These are phyloP conservation scores for Quercus gilva DNA, from an alignment of 306 rosid species.

Conservation along the genomic window DNA sequence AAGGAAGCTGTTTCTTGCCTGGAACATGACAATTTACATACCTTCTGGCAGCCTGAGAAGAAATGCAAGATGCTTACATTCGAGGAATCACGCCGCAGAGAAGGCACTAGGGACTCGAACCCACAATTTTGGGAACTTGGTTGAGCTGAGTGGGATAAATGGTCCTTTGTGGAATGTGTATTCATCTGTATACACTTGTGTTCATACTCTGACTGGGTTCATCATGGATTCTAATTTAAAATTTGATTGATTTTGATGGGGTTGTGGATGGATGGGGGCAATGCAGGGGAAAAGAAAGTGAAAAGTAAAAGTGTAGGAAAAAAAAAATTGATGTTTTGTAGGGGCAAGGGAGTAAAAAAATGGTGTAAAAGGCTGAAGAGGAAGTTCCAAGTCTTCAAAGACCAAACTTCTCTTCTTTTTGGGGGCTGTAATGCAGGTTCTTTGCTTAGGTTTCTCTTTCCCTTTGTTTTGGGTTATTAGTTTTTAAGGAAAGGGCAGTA, in stretches of 20 bases:
- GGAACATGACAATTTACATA: slow-evolving; percentile 15
- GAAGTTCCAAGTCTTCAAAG: slow-evolving; percentile 22
- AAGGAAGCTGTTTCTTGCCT: slow-evolving; percentile 31
- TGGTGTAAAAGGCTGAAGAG: slow-evolving; percentile 18
- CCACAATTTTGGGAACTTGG: slow-evolving; percentile 58
- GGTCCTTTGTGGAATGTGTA: slow-evolving; percentile 27
- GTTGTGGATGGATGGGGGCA: slow-evolving; percentile 31
- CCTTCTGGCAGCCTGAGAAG: slow-evolving; percentile 33
- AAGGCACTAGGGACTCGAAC: slow-evolving; percentile 28
- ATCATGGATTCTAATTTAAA: slow-evolving; percentile 41
- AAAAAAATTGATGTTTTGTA: not conserved
- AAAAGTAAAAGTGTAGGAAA: no score
- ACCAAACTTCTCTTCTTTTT: slow-evolving; percentile 38
- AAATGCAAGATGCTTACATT: slow-evolving; percentile 21
- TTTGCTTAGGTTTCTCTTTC: slow-evolving; percentile 14
- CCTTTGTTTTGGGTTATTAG: not conserved
- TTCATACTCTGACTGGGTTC: slow-evolving; percentile 68
- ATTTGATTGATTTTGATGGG: slow-evolving; percentile 56
- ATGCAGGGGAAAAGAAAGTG: not conserved
- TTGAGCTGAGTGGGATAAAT: slow-evolving; percentile 18
- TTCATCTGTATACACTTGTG: slow-evolving; percentile 43
- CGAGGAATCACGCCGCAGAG: slow-evolving; percentile 11
- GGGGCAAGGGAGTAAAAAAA: not conserved
- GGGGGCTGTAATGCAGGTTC: slow-evolving; percentile 40
- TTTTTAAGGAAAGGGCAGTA: slow-evolving; percentile 36